Base-by-base conservation (phyloP, 352 stramenopile genomes). In the Globisporangium middletonii region DNA sequence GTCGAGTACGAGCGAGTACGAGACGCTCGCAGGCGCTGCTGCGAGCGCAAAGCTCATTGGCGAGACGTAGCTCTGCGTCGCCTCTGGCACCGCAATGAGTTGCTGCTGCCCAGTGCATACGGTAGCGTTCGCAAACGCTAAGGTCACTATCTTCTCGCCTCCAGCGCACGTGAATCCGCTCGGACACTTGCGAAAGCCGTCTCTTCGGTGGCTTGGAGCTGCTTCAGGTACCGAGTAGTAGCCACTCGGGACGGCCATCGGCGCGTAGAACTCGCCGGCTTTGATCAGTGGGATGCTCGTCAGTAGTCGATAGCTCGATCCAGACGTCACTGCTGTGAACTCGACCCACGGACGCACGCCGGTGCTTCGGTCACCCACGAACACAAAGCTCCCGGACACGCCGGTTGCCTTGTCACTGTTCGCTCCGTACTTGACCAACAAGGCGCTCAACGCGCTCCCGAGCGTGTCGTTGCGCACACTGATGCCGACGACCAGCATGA, bases 161-260 rank as follows among this genome's bases (percentile, higher is more conserved):
- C 43, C 58, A 13, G 57, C 62, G 46, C 77, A 88, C 23, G 46
- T 62, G 42, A 80, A 88, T 23, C 72, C 76, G 12, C 49, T 37
- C 5, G 73, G 61, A 41, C 77, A 88, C 19, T 52, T 71, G 35
- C 55, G 60, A 42, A 77, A 66, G 11, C 73, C 73, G 7, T 70
- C 65, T 27, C 67, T 60, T 16, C 65, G 66, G 53, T 58, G 47
- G 37, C 64, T 59, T 11, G 68, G 35, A 6, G 60, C 62, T 45
- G 60, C 63, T 42, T 85, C 74, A 11, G 77, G 77, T 19, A 72
- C 42, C 16, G 71, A 69, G 46, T 88, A 88, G 53, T 73, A 88
- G 8, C 74, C 77, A 4, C 55, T 56, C 23, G 72, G 74, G 11
- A 85, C 70, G 38, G 13, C 60, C 3, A 68, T 58, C 30, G 60